Percentiles rank a stretch among this genome's conserved stretches.
phyloP scores from a whole-genome alignment of 345 rosid genomes.

The Acer negundo region DNA sequence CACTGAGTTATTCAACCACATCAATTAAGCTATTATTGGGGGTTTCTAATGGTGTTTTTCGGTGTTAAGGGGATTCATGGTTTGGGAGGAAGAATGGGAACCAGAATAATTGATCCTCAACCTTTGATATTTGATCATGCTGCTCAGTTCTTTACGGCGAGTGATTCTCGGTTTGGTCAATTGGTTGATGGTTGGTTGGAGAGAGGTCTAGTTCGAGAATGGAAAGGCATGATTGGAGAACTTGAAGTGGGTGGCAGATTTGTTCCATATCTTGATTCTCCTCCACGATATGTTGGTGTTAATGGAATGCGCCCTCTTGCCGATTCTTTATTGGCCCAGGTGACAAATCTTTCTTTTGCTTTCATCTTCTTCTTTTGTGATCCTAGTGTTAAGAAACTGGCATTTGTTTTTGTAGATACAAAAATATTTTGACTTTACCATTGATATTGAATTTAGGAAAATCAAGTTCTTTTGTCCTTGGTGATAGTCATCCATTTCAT shows the following conservation, averaged over 20 bases:
- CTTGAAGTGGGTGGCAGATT: conserved; percentile 81
- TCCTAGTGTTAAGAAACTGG: neutral
- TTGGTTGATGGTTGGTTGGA: conserved; percentile 74
- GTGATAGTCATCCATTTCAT: neutral
- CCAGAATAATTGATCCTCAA: conserved; percentile 66
- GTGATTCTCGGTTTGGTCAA: conserved; percentile 61
- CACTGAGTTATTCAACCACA: neutral
- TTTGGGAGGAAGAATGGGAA: conserved; percentile 95
- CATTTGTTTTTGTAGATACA: neutral
- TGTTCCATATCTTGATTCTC: conserved; percentile 51
- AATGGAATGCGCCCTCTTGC: conserved; percentile 89
- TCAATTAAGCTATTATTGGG: neutral
- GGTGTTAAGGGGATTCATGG: conserved; percentile 82
- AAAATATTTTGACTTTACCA: neutral
- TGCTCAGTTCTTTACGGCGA: conserved; percentile 82
- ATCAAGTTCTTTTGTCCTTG: neutral
- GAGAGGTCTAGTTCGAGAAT: conserved; percentile 67
- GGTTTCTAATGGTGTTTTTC: conserved; percentile 5
- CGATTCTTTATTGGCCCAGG: conserved; percentile 72
- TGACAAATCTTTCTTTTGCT: conserved; percentile 20
- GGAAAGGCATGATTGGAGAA: conserved; percentile 74
- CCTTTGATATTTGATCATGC: conserved; percentile 83
- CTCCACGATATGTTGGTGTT: conserved; percentile 71
- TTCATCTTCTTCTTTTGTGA: neutral
- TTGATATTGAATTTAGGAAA: neutral